phyloP scores from a whole-genome alignment of 805 yeast genomes.

The Suhomyces pyralidae region DNA sequence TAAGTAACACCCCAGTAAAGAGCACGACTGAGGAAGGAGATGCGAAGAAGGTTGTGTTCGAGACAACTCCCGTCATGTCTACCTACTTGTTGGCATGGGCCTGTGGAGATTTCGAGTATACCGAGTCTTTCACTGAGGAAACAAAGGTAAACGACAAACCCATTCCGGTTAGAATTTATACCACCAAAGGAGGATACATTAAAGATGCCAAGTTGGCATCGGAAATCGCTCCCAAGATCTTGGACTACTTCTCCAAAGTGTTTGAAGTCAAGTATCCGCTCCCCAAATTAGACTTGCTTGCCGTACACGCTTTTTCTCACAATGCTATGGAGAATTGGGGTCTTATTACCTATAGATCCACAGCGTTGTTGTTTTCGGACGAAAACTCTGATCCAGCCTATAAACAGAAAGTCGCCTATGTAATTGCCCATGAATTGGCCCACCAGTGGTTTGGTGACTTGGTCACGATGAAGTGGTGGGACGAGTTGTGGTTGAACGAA shows the following conservation, averaged over 20 bases:
- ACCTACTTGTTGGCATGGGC: slow-evolving; percentile 60
- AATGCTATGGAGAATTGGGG: slow-evolving; percentile 96
- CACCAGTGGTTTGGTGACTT: slow-evolving; percentile 92
- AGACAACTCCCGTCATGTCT: slow-evolving; percentile 52
- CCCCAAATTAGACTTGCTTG: slow-evolving; percentile 77
- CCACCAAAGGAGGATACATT: slow-evolving; percentile 50
- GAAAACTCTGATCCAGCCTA: slow-evolving; percentile 46
- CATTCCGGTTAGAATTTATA: slow-evolving; percentile 50
- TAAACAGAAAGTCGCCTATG: slow-evolving; percentile 74
- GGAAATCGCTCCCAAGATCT: slow-evolving; percentile 46
- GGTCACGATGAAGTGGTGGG: slow-evolving; percentile 94
- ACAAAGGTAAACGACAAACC: slow-evolving; percentile 36
- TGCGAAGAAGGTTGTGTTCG: slow-evolving; percentile 33
- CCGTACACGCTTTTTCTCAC: slow-evolving; percentile 75
- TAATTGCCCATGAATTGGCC: slow-evolving; percentile 81
- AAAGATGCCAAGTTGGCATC: slow-evolving; percentile 48
- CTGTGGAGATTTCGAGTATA: slow-evolving; percentile 53
- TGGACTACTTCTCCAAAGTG: slow-evolving; percentile 47
- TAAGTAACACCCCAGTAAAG: slow-evolving; percentile 48
- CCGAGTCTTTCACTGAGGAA: slow-evolving; percentile 44
- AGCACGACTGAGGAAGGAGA: slow-evolving; percentile 16
- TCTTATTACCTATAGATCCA: slow-evolving; percentile 61
- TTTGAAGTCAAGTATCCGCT: slow-evolving; percentile 63
- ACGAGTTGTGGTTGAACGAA: slow-evolving; percentile 85
- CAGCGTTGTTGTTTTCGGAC: slow-evolving; percentile 47